Evolutionary conservation across 2,329 filamentous ascomycete species (phyloP), one percentile per base, ranked within the genome.

Genomic region (Fusarium sp.): DNA sequence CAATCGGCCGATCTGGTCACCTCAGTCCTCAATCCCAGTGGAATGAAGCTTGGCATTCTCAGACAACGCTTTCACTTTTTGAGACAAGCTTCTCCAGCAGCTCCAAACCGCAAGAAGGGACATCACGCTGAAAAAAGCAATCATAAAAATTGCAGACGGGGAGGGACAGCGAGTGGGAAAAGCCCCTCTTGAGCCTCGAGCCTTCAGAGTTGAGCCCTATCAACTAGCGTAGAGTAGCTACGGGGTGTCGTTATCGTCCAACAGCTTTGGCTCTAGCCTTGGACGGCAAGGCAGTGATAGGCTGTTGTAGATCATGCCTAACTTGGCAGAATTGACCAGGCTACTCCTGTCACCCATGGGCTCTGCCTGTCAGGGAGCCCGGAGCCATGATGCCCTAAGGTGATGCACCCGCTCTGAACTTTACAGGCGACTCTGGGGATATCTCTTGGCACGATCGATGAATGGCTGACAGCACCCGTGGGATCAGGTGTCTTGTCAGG

Each of bases 391-490:
- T 63, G 46, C 45, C 59, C 65, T 54, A 58, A 58, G 54, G 19
- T 45, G 61, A 65, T 62, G 45, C 53, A 54, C 57, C 52, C 62
- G 56, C 55, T 54, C 35, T 50, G 32, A 49, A 59, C 24, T 39
- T 39, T 39, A 32, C 47, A 68, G 53, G 47, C 55, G 56, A 70
- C 40, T 73, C 71, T 71, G 71, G 71, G 71, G 70, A 73, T 73
- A 74, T 74, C 70, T 74, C 71, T 74, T 74, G 71, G 71, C 71
- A 55, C 40, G 39, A 44, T 67, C 45, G 67, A 67, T 59, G 58
- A 65, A 51, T 56, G 51, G 35, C 56, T 58, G 64, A 64, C 30
- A 47, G 35, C 26, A 35, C 30, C 30, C 26, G 26, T 48, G 20
- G 54, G 58, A 56, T 59, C 52, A 68, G 50, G 50, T 67, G 55